Conservation (phyloP, 768 basidiomycete genomes). For the Tremella yokohamensis region DNA sequence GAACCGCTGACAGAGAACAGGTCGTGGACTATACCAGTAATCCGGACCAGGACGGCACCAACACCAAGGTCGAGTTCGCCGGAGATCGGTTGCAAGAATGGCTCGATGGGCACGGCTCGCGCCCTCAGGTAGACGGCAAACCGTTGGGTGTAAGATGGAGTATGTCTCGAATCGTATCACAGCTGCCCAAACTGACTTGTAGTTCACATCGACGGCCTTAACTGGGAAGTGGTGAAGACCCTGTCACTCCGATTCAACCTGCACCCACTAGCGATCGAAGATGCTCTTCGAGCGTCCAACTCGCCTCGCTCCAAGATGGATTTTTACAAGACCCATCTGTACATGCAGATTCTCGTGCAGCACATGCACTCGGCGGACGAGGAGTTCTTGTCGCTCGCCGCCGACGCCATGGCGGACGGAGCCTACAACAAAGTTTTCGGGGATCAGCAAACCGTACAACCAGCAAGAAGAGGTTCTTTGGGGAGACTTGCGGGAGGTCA, state of each 20-base stretch:
- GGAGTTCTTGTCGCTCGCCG: slow-evolving; percentile 7
- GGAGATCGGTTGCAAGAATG: slow-evolving; percentile 43
- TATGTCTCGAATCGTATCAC: slow-evolving; percentile 21
- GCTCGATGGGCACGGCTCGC: slow-evolving; percentile 37
- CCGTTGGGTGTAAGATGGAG: slow-evolving; percentile 45
- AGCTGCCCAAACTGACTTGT: neutral
- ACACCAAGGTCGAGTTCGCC: slow-evolving; percentile 42
- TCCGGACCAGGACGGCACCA: slow-evolving; percentile 31
- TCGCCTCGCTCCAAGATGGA: slow-evolving; percentile 49
- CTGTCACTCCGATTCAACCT: slow-evolving; percentile 43
- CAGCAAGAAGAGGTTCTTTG: neutral
- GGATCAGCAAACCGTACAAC: neutral
- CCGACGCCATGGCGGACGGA: slow-evolving; percentile 18
- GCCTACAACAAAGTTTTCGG: neutral
- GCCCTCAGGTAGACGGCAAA: slow-evolving; percentile 30
- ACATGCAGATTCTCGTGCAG: slow-evolving; percentile 46
- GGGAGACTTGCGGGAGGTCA: neutral
- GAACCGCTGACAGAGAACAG: slow-evolving; percentile 17
- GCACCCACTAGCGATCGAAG: slow-evolving; percentile 50
- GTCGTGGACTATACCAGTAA: slow-evolving; percentile 46
- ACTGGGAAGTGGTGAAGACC: slow-evolving; percentile 48
- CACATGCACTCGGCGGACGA: slow-evolving; percentile 41
- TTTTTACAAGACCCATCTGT: slow-evolving; percentile 50
- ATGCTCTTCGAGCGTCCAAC: slow-evolving; percentile 43
- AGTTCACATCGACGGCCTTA: slow-evolving; percentile 47